Evolutionary conservation across 148 eudicot species (phyloP).

Genomic region (Rhododendron ovatum): DNA sequence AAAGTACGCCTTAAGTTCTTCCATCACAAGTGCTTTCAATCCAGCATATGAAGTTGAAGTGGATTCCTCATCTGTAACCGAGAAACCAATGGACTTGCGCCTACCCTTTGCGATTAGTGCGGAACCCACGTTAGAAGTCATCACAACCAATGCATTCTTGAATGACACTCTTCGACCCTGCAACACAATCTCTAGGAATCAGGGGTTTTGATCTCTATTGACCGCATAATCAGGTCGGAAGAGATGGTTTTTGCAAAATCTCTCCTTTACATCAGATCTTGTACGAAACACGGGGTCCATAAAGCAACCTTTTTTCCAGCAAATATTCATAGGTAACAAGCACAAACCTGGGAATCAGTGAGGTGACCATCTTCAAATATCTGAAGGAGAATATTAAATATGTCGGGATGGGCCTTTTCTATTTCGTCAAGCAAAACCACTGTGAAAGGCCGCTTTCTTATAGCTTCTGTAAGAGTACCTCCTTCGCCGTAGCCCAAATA

Average conservation of each 20-base stretch:
- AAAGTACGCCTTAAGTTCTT: conserved; percentile 49
- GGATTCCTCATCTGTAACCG: conserved; percentile 22
- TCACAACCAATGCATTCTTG: conserved; percentile 53
- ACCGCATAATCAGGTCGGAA: background rate
- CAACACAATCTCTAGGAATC: conserved; percentile 8
- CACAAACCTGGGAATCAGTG: conserved; percentile 59
- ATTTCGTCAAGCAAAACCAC: conserved; percentile 58
- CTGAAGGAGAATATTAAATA: conserved; percentile 58
- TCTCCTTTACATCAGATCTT: background rate
- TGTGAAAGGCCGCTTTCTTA: conserved; percentile 46
- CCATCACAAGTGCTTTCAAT: conserved; percentile 44
- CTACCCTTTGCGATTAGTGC: conserved; percentile 50
- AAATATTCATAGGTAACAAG: background rate
- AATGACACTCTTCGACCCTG: conserved; percentile 60
- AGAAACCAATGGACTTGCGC: conserved; percentile 37
- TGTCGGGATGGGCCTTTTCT: conserved; percentile 58
- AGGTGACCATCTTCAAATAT: conserved; percentile 62
- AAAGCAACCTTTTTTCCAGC: background rate
- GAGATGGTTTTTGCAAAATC: background rate
- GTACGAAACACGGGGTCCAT: background rate
- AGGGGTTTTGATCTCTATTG: background rate
- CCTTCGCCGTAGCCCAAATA: conserved; percentile 66
- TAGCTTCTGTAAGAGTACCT: conserved; percentile 56
- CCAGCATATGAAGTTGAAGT: conserved; percentile 43
- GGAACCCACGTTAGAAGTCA: conserved; percentile 60